Percentiles rank a stretch among this genome's conserved stretches.
phyloP scores from a whole-genome alignment of 2,329 filamentous ascomycete species.

The Paecilomyces sp. region DNA sequence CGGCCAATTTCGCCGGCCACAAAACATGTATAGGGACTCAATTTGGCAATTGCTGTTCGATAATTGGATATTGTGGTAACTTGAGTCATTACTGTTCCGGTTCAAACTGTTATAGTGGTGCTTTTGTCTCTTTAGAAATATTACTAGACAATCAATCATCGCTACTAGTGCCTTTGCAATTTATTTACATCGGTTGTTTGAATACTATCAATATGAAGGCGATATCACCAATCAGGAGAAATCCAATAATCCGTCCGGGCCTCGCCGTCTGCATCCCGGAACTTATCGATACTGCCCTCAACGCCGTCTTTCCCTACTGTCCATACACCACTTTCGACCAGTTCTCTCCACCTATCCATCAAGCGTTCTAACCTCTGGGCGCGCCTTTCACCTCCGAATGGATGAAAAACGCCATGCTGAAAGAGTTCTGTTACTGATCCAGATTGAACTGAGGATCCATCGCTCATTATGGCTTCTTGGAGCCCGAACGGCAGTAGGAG shows the following conservation, averaged over 20 bases:
- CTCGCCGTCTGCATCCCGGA: constrained; percentile 6
- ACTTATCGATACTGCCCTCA: constrained; percentile 11
- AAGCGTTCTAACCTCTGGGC: constrained; percentile 10
- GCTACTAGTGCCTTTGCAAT: background rate
- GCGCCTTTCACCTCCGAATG: constrained; percentile 7
- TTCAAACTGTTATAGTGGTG: background rate
- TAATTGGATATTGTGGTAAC: background rate
- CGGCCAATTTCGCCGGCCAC: background rate
- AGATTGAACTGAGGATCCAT: constrained; percentile 2
- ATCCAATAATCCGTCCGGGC: constrained; percentile 10
- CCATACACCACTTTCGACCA: constrained; percentile 13
- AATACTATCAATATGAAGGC: background rate
- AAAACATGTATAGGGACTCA: background rate
- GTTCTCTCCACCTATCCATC: constrained; percentile 8
- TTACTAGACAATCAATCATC: background rate
- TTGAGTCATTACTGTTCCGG: background rate
- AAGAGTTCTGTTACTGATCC: constrained; percentile 3
- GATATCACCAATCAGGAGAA: background rate
- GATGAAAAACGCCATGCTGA: constrained; percentile 1
- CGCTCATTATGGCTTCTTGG: background rate
- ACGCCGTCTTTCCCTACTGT: constrained; percentile 11
- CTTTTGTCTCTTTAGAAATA: background rate
- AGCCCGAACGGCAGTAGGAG: constrained; percentile 1
- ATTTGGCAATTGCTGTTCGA: background rate
- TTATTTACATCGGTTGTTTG: background rate